Evolutionary conservation across 2,329 filamentous ascomycete species (phyloP).

Genomic region (Colletotrichum higginsianum): DNA sequence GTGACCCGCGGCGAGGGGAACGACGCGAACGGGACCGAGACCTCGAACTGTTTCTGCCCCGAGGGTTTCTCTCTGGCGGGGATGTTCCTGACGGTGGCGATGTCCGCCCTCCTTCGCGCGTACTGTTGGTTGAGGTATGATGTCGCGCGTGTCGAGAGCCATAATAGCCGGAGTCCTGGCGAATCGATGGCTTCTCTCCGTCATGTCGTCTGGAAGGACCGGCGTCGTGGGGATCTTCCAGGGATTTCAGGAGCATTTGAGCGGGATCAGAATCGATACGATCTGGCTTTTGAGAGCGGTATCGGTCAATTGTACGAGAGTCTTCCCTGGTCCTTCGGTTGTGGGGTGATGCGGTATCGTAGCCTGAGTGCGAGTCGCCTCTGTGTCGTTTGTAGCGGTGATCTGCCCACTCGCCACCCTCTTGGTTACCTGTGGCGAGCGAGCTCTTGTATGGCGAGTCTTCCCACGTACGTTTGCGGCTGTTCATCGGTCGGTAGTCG

Average conservation of each 20-base stretch:
- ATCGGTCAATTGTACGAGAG: conserved; percentile 17
- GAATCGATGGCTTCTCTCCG: not conserved
- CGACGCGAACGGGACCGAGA: conserved; percentile 19
- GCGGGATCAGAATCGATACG: conserved; percentile 11
- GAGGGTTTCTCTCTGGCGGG: conserved; percentile 19
- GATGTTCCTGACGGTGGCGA: conserved; percentile 18
- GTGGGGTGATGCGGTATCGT: conserved; percentile 25
- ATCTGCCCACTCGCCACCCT: conserved; percentile 12
- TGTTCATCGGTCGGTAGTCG: conserved; percentile 19
- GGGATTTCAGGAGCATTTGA: conserved; percentile 4
- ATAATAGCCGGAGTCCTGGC: conserved; percentile 16
- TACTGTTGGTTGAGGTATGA: conserved; percentile 18
- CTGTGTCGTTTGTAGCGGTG: conserved; percentile 32
- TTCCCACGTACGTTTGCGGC: conserved; percentile 37
- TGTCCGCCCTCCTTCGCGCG: conserved; percentile 10
- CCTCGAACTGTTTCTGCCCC: conserved; percentile 12
- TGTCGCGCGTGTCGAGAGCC: conserved; percentile 19
- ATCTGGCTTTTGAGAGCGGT: conserved; percentile 24
- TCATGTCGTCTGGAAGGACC: conserved; percentile 12
- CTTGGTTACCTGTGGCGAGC: not conserved
- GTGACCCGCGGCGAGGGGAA: conserved; percentile 21
- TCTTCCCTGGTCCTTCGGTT: conserved; percentile 20
- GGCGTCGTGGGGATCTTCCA: conserved; percentile 7
- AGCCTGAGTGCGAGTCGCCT: conserved; percentile 5
- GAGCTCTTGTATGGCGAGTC: conserved; percentile 23